phyloP scores from a whole-genome alignment of 1,139 yeast species.

The Taiozyma sp. region DNA sequence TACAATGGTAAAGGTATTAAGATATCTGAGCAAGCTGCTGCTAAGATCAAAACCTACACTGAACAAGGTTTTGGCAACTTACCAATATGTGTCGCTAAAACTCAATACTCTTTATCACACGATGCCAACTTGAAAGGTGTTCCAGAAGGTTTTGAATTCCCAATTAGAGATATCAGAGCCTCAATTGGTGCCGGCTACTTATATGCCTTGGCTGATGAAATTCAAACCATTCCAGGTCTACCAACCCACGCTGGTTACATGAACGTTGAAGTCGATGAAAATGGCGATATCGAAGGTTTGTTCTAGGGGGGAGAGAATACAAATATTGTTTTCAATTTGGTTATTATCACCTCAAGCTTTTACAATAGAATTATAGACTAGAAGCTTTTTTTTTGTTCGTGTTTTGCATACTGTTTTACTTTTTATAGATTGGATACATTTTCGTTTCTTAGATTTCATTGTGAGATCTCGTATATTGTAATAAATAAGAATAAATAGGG shows the following conservation, averaged over 20 bases:
- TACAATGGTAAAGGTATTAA: slow-evolving; percentile 71
- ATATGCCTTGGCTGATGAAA: slow-evolving; percentile 78
- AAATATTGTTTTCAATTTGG: neutral
- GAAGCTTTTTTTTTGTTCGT: neutral
- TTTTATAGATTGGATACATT: neutral
- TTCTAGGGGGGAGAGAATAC: slow-evolving; percentile 33
- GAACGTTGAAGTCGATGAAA: slow-evolving; percentile 76
- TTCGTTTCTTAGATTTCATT: neutral
- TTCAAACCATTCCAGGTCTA: slow-evolving; percentile 79
- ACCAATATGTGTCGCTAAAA: slow-evolving; percentile 80
- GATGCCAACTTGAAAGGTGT: slow-evolving; percentile 80
- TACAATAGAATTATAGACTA: neutral
- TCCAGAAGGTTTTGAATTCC: slow-evolving; percentile 72
- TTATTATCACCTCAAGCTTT: neutral
- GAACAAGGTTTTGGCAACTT: slow-evolving; percentile 67
- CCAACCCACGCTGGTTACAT: slow-evolving; percentile 81
- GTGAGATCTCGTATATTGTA: neutral
- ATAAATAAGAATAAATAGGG: slow-evolving; percentile 6
- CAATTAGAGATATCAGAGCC: slow-evolving; percentile 74
- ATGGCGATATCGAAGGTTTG: slow-evolving; percentile 76
- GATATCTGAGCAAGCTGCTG: slow-evolving; percentile 58
- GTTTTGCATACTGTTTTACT: neutral
- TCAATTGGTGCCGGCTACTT: slow-evolving; percentile 82
- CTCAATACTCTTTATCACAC: slow-evolving; percentile 77
- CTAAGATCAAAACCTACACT: slow-evolving; percentile 60